Evolutionary conservation across 306 rosid species (phyloP), one percentile per base, ranked within the genome.

Genomic region (Pueraria montana): DNA sequence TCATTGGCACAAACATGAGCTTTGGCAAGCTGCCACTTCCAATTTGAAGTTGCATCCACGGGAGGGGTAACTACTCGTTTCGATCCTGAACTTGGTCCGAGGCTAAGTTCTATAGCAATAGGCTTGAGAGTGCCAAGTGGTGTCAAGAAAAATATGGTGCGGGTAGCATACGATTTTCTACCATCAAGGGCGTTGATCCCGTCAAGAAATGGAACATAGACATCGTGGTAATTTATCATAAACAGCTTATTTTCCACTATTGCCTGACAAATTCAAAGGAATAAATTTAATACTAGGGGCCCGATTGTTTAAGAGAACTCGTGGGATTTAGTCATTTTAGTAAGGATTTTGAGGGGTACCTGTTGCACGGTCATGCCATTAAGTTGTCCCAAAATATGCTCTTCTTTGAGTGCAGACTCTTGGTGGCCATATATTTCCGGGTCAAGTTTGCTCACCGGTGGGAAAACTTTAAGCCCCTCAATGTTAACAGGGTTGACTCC

Each of bases 21-120:
- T 82, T 94, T 94, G 70, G 98, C 98, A 43, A 94, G 92, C 76
- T 91, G 95, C 98, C 98, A 94, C 71, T 56, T 18, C 98, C 98
- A 94, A 36, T 82, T 91, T 80, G 89, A 67, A 1, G 98, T 92
- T 17, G 98, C 98, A 21, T 94, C 97, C 0, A 76, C 87, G 0
- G 94, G 89, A 12, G 93, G 92, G 0, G 90, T 91, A 64, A 92
- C 81, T 2, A 94, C 89, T 1, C 83, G 94, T 68, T 92, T 92
- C 0, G 90, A 83, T 24, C 90, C 77, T 40, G 92, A 87, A 62
- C 89, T 85, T 30, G 90, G 91, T 52, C 90, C 91, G 0, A 92
- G 94, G 90, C 94, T 86, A 49, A 94, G 98, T 85, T 94, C 98
- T 5, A 94, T 94, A 64, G 97, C 97, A 14, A 94, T 62, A 5